Base-by-base conservation (phyloP, 441 rosid genomes). In the Rhodomyrtus psidioides region DNA sequence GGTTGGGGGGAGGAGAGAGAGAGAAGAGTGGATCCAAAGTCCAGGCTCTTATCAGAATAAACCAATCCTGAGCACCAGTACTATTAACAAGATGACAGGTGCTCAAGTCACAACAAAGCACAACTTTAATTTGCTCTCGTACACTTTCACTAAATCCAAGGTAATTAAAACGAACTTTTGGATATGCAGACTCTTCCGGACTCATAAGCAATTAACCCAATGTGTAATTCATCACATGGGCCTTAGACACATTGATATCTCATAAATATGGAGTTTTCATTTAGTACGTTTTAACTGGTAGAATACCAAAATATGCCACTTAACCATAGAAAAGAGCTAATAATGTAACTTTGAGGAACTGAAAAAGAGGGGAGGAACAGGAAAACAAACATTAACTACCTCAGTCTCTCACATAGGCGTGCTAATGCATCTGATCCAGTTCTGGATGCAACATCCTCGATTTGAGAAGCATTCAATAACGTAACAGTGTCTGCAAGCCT, bases 341-440 rank as follows among this genome's bases (percentile, higher is more conserved):
- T 30, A 65, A 30, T 34, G 44, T 65, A 9, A 30, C 44, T 28
- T 30, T 9, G 44, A 8, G 44, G 76, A 17, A 30, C 10, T 30
- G 44, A 9, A 65, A 65, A 30, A 9, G 75, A 30, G 15, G 74
- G 27, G 46, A 39, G 76, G 12, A 15, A 27, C 9, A 23, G 53
- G 26, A 82, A 60, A 27, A 21, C 27, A 53, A 53, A 60, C 42
- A 75, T 81, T 81, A 57, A 28, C 83, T 91, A 97, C 99, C 98
- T 95, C 89, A 95, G 88, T 91, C 98, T 95, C 89, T 90, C 95
- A 85, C 98, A 97, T 79, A 96, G 95, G 84, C 97, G 99, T 24
- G 96, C 99, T 90, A 97, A 91, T 87, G 98, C 93, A 90, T 95
- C 98, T 4, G 99, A 90, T 75, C 98, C 99, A 55, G 94, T 93